These are phyloP conservation scores for Wilcoxina mikolae DNA, from an alignment of 495 filamentous ascomycete species.

Conservation along the genomic window DNA sequence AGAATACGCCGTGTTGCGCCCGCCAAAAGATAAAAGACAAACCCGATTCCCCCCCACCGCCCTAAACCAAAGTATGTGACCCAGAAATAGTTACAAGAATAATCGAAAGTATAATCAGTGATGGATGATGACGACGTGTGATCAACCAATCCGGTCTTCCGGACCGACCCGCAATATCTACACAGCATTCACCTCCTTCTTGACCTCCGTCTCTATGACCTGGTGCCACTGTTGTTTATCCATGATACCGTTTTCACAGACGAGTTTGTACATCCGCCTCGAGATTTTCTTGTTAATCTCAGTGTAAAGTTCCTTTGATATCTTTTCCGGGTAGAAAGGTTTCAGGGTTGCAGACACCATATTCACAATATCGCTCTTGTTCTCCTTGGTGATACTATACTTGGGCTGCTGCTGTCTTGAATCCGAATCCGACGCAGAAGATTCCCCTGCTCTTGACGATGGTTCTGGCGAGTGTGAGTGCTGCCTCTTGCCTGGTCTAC, in stretches of 20 bases:
- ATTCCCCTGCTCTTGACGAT: not conserved
- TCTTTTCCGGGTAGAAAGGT: conserved; percentile 19
- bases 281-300: conserved; percentile 27
- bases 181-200: not conserved
- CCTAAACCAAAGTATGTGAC: not conserved
- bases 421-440: conserved; percentile 23
- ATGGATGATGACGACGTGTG: not conserved
- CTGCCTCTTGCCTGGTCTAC: not conserved
- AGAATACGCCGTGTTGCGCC: too few species aligned
- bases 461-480: conserved; percentile 3
- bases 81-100: not conserved
- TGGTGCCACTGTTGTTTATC: not conserved
- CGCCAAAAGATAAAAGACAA: too few species aligned
- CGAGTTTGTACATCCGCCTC: conserved; percentile 23
- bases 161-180: not conserved
- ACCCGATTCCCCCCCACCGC: not conserved
- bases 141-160: not conserved
- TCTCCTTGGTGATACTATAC: conserved; percentile 14
- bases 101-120: not conserved
- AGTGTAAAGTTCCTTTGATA: conserved; percentile 25
- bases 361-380: conserved; percentile 18
- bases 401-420: conserved; percentile 6
- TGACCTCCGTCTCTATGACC: conserved; percentile 4
- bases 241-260: conserved; percentile 2
- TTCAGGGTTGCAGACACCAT: conserved; percentile 21